phyloP scores from a whole-genome alignment of 2,329 filamentous ascomycete genomes.

The Lithohypha guttulata region DNA sequence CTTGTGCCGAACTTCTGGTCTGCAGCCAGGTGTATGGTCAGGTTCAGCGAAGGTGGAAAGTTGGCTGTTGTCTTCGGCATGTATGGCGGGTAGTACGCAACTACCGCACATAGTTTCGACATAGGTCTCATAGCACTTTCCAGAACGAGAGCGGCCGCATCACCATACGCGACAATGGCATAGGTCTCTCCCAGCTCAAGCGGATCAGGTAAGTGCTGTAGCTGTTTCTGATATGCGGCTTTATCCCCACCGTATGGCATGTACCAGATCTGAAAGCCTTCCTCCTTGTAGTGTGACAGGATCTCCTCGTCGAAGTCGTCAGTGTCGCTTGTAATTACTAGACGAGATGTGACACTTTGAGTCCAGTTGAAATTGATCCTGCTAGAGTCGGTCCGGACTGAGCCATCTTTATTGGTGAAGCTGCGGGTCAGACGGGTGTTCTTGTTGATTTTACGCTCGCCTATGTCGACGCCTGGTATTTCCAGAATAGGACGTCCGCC shows the following conservation, averaged over 20 bases:
- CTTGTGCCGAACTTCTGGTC: conserved; percentile 26
- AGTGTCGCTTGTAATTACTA: conserved; percentile 21
- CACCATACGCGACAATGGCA: conserved; percentile 52
- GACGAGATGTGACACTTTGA: conserved; percentile 12
- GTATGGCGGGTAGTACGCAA: conserved; percentile 53
- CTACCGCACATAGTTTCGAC: conserved; percentile 47
- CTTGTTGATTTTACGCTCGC: not conserved
- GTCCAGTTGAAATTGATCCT: conserved; percentile 12
- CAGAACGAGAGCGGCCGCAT: conserved; percentile 49
- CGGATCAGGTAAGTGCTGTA: conserved; percentile 43
- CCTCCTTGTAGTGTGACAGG: conserved; percentile 45
- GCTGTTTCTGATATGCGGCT: conserved; percentile 39
- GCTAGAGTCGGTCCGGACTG: not conserved
- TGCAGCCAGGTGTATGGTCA: conserved; percentile 49
- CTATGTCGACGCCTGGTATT: conserved; percentile 8
- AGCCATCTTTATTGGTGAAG: conserved; percentile 1
- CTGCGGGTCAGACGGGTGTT: conserved; percentile 2
- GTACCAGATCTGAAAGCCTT: conserved; percentile 51
- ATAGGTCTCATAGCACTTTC: conserved; percentile 47
- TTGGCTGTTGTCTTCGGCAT: conserved; percentile 40
- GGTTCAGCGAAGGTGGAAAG: conserved; percentile 31
- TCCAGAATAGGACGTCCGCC: conserved; percentile 17
- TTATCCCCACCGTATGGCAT: conserved; percentile 43
- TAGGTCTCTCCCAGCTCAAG: conserved; percentile 50
- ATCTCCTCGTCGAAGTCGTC: conserved; percentile 44